Conservation (phyloP, 73 alveolate genomes). For the Loxodes magnus region DNA sequence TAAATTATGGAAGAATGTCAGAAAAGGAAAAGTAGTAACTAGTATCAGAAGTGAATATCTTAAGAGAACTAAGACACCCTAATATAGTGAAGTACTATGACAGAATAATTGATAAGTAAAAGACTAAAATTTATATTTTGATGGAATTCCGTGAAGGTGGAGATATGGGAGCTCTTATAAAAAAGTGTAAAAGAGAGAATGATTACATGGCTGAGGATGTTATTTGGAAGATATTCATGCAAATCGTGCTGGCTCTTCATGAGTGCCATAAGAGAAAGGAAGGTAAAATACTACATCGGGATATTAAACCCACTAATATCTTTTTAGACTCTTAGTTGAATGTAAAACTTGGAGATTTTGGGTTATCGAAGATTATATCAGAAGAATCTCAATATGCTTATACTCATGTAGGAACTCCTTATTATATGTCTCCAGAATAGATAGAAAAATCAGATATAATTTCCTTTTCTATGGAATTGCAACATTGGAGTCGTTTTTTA, state of each 20-base stretch:
- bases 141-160: conserved; percentile 97
- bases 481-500: conserved; percentile 78
- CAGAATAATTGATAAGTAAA: conserved; percentile 78
- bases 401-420: conserved; percentile 94
- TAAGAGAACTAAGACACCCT: conserved; percentile 65
- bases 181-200: conserved; percentile 45
- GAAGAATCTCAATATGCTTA: conserved; percentile 80
- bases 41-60: conserved; percentile 83
- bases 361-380: conserved; percentile 69
- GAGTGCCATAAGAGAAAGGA: conserved; percentile 72
- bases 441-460: conserved; percentile 86
- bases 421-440: conserved; percentile 95
- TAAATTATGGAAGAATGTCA: conserved; percentile 72
- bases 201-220: conserved; percentile 73
- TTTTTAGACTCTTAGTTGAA: conserved; percentile 65
- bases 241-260: conserved; percentile 70
- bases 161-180: conserved; percentile 70
- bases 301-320: conserved; percentile 79
- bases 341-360: conserved; percentile 90
- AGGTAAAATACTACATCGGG: conserved; percentile 81
- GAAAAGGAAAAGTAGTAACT: conserved; percentile 81
- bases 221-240: conserved; percentile 81
- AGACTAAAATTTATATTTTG: conserved; percentile 65
- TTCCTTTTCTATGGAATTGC: conserved; percentile 84
- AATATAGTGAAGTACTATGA: conserved; percentile 81